Percentiles rank a stretch among this genome's conserved stretches.
Evolutionary conservation across 345 rosid species (phyloP).

Genomic region (Gossypium raimondii): DNA sequence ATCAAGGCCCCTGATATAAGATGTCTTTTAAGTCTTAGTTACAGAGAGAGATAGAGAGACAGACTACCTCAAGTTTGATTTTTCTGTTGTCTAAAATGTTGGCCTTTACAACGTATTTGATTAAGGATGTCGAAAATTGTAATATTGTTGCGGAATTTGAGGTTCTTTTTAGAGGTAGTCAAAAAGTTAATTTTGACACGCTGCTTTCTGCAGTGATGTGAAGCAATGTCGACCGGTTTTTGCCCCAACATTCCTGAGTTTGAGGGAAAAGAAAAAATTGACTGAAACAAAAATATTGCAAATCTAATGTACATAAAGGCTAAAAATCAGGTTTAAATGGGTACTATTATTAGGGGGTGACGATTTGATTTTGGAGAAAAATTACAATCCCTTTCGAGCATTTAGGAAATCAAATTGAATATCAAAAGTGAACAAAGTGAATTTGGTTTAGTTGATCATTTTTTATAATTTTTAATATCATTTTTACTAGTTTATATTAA

Average conservation of each 20-base stretch:
- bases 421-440: too few relatives aligned
- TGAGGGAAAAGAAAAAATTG: too few relatives aligned
- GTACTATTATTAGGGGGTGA: too few relatives aligned
- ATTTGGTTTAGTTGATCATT: too few relatives aligned
- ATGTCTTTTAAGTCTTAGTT: not conserved
- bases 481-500: too few relatives aligned
- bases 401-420: too few relatives aligned
- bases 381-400: too few relatives aligned
- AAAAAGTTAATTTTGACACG: not conserved
- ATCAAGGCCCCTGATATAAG: not conserved
- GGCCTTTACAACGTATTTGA: constrained; percentile 11
- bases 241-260: too few relatives aligned
- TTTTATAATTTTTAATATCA: too few relatives aligned
- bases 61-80: not conserved
- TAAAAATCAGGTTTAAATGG: not conserved
- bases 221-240: not conserved
- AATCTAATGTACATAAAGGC: not conserved
- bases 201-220: not conserved
- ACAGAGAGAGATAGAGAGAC: not conserved
- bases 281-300: too few relatives aligned
- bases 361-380: too few relatives aligned
- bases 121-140: constrained; percentile 23
- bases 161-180: constrained; percentile 3
- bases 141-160: constrained; percentile 25
- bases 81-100: not conserved